phyloP scores from a whole-genome alignment of 371 early-diverging fungal species.

The Entomophthora muscae region DNA sequence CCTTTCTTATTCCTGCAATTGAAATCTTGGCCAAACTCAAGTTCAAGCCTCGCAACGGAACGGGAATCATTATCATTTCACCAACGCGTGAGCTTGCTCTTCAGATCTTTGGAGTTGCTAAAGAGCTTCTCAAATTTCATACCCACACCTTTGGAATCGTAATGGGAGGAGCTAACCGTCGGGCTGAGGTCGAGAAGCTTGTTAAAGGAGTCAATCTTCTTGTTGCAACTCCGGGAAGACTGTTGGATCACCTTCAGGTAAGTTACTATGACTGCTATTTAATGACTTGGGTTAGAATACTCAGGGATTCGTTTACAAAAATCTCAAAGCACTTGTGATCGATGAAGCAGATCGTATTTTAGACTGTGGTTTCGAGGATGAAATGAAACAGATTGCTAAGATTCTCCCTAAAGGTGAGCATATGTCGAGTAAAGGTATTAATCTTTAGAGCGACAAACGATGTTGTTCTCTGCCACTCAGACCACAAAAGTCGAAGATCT shows the following conservation, averaged over 20 bases:
- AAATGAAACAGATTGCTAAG: conserved; percentile 92
- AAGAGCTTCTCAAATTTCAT: conserved; percentile 79
- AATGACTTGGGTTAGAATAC: conserved; percentile 38
- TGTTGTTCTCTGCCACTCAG: conserved; percentile 98
- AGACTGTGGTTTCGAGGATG: conserved; percentile 96
- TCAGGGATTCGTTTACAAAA: conserved; percentile 77
- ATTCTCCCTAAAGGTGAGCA: conserved; percentile 49
- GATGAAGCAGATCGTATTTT: conserved; percentile 98
- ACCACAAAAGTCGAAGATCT: conserved; percentile 94
- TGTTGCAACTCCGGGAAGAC: conserved; percentile 96
- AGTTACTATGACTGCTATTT: not conserved
- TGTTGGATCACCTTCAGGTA: conserved; percentile 86
- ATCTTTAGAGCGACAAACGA: conserved; percentile 62
- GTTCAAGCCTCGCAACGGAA: conserved; percentile 90
- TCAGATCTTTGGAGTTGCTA: conserved; percentile 96
- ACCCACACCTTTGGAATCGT: conserved; percentile 92
- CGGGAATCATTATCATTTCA: conserved; percentile 89
- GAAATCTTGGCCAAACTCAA: conserved; percentile 69
- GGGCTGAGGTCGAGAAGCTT: conserved; percentile 87
- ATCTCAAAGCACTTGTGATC: conserved; percentile 79
- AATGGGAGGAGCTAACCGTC: conserved; percentile 93
- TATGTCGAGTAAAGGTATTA: not conserved
- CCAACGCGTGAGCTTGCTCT: conserved; percentile 99
- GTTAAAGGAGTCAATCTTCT: conserved; percentile 84
- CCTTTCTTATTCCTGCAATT: conserved; percentile 94